Percentiles rank a stretch among this genome's conserved stretches.
phyloP scores from a whole-genome alignment of 805 yeast genomes.

The Yamadazyma philogaea region DNA sequence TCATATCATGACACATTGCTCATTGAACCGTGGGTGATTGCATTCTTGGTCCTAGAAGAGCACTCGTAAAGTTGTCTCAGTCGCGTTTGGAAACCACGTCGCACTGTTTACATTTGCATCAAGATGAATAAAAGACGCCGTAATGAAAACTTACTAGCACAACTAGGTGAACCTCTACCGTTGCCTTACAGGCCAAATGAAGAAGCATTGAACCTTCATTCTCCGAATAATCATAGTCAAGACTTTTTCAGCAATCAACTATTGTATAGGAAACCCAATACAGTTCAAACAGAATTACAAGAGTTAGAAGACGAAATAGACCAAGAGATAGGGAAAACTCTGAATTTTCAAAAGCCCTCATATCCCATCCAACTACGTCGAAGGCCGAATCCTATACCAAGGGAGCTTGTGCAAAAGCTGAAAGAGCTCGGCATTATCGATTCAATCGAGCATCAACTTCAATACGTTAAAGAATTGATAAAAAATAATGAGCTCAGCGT shows the following conservation, averaged over 20 bases:
- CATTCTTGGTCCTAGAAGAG: no score
- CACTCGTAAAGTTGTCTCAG: no score
- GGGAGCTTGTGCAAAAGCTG: constrained; percentile 5
- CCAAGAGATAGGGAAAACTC: background rate
- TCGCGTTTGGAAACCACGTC: constrained; percentile 1
- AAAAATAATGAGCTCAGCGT: constrained; percentile 4
- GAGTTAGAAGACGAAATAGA: constrained; percentile 7
- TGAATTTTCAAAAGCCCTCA: background rate
- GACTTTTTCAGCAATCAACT: background rate
- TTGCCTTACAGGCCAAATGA: constrained; percentile 12
- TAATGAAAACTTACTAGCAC: constrained; percentile 12
- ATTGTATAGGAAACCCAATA: background rate
- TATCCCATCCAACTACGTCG: constrained; percentile 3
- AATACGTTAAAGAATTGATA: constrained; percentile 9
- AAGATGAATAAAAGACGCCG: constrained; percentile 6
- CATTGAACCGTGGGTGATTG: no score
- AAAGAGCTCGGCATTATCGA: constrained; percentile 5
- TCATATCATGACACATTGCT: no score
- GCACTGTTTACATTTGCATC: constrained; percentile 9
- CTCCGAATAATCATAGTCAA: background rate
- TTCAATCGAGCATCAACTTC: constrained; percentile 9
- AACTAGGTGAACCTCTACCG: constrained; percentile 17
- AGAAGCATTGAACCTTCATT: background rate
- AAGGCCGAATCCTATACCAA: constrained; percentile 14
- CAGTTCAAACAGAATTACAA: background rate